Evolutionary conservation across 208 protist species (phyloP).

Genomic region (Novymonas esmeraldas): DNA sequence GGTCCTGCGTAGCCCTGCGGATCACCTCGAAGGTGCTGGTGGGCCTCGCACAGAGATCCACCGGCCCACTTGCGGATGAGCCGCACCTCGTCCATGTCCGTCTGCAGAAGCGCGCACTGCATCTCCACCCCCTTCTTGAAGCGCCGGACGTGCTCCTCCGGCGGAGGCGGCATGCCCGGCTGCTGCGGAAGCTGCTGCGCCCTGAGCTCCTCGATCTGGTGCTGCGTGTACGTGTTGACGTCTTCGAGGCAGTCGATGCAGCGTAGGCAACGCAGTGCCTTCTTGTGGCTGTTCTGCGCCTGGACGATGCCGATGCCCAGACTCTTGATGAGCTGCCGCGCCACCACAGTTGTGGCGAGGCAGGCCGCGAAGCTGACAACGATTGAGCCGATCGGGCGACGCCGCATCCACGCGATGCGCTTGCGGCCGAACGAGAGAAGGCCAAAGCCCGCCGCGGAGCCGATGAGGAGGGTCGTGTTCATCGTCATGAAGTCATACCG

Average conservation of each 20-base stretch:
- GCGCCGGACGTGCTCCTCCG: slow-evolving; percentile 59
- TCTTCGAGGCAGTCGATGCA: slow-evolving; percentile 85
- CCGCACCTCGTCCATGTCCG: slow-evolving; percentile 72
- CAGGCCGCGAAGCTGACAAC: slow-evolving; percentile 37
- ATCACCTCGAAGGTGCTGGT: slow-evolving; percentile 62
- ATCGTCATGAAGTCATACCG: slow-evolving; percentile 85
- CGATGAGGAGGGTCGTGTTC: slow-evolving; percentile 70
- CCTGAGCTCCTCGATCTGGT: slow-evolving; percentile 63
- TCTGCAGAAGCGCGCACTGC: slow-evolving; percentile 71
- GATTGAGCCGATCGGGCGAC: slow-evolving; percentile 61
- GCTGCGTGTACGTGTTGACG: slow-evolving; percentile 61
- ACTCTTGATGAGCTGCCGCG: slow-evolving; percentile 48
- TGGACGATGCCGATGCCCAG: slow-evolving; percentile 72
- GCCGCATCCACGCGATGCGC: slow-evolving; percentile 64
- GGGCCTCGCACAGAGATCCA: slow-evolving; percentile 54
- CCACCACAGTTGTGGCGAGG: slow-evolving; percentile 41
- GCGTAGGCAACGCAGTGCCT: slow-evolving; percentile 53
- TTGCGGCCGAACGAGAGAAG: slow-evolving; percentile 49
- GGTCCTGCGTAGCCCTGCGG: slow-evolving; percentile 40
- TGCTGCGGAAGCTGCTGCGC: slow-evolving; percentile 52
- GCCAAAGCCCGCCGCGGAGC: slow-evolving; percentile 42
- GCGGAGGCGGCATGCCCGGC: slow-evolving; percentile 75
- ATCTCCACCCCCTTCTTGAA: slow-evolving; percentile 59
- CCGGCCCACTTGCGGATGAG: slow-evolving; percentile 42
- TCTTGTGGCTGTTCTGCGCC: slow-evolving; percentile 73